Conservation (phyloP, 257 asterid genomes). For the Solanum chiquidenum region DNA sequence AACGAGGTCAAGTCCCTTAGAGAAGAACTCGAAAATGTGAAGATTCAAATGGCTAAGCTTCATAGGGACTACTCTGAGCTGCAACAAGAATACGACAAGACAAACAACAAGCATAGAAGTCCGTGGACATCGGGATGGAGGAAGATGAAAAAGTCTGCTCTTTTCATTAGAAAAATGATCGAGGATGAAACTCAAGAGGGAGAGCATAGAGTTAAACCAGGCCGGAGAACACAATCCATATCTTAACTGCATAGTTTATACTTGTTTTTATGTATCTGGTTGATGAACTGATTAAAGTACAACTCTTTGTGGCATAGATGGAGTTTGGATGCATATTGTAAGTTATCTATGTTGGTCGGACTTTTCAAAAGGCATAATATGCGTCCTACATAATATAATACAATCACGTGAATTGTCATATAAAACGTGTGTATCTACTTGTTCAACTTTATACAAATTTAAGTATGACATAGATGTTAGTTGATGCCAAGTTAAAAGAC, state of each 20-base stretch:
- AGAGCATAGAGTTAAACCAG: slow-evolving; percentile 14
- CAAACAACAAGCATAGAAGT: slow-evolving; percentile 21
- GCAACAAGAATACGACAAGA: slow-evolving; percentile 43
- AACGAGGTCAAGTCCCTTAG: slow-evolving; percentile 53
- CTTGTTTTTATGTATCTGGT: neutral
- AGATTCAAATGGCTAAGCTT: slow-evolving; percentile 43
- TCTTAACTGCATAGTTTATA: neutral
- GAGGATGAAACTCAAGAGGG: slow-evolving; percentile 35
- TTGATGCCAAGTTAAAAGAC: neutral
- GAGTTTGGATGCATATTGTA: neutral
- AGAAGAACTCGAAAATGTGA: slow-evolving; percentile 52
- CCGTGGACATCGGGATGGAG: slow-evolving; percentile 61
- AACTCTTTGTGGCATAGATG: neutral
- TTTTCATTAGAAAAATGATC: slow-evolving; percentile 27
- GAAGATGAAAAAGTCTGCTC: slow-evolving; percentile 41
- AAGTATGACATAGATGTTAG: no score
- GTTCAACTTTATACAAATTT: neutral
- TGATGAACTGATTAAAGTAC: neutral
- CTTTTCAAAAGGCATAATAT: neutral
- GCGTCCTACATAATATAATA: neutral
- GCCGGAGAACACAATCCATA: slow-evolving; percentile 25
- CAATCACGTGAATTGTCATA: neutral
- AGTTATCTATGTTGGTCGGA: neutral
- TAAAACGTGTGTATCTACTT: neutral
- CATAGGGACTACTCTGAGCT: slow-evolving; percentile 50